Conservation (phyloP, 2,329 filamentous ascomycete genomes). For the Penicillium sp. region DNA sequence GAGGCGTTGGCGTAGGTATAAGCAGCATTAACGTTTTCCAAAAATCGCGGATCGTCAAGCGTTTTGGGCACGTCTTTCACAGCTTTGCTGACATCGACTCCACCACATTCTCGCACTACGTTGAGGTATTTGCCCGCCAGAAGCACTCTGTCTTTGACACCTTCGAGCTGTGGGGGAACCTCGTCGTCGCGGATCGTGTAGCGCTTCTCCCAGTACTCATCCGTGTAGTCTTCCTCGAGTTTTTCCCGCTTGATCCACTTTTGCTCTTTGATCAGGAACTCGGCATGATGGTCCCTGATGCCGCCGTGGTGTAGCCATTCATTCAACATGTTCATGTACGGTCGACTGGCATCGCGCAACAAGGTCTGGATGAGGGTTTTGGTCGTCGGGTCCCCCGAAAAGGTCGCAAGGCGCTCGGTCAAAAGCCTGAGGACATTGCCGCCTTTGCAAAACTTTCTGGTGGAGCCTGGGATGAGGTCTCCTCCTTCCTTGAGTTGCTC, state of each 20-base stretch:
- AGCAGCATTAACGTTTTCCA: conserved; percentile 93
- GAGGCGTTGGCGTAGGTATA: conserved; percentile 96
- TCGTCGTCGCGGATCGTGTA: conserved; percentile 93
- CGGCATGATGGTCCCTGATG: conserved; percentile 89
- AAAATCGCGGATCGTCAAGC: conserved; percentile 87
- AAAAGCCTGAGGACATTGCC: conserved; percentile 89
- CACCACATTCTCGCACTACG: conserved; percentile 94
- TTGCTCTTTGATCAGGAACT: conserved; percentile 94
- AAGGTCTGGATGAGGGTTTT: conserved; percentile 78
- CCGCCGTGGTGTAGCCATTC: conserved; percentile 97
- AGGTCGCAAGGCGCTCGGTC: conserved; percentile 78
- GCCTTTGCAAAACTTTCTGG: conserved; percentile 95
- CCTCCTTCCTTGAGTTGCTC: conserved; percentile 86
- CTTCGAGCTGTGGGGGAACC: conserved; percentile 86
- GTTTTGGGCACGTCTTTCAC: conserved; percentile 85
- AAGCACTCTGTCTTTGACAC: conserved; percentile 89
- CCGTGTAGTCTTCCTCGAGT: conserved; percentile 93
- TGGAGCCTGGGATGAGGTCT: conserved; percentile 73
- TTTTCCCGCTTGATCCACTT: conserved; percentile 91
- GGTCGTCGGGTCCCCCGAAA: conserved; percentile 92
- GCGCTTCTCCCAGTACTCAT: conserved; percentile 98
- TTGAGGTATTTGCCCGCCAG: conserved; percentile 97
- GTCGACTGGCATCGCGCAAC: conserved; percentile 82
- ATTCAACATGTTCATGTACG: conserved; percentile 98
- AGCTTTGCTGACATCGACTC: conserved; percentile 88